Evolutionary conservation across 441 rosid genomes (phyloP), one percentile per base, ranked within the genome.

Genomic region (Adansonia rubrostipa): DNA sequence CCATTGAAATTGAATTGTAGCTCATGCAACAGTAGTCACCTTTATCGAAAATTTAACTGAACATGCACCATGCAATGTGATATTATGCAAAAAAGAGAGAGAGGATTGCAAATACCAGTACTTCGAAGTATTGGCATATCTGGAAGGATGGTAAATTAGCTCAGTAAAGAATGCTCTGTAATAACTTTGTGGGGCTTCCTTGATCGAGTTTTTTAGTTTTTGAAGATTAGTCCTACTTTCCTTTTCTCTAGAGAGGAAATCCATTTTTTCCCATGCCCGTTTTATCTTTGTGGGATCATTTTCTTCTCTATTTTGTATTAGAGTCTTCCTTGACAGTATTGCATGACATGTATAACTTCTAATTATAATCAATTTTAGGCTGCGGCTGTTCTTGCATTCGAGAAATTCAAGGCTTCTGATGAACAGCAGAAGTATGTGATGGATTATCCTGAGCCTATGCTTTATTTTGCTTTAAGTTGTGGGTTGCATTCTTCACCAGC

Each of bases 401-500:
- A 86, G 74, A 89, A 90, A 77, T 85, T 85, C 64, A 89, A 90
- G 87, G 83, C 78, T 74, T 78, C 87, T 5, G 92, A 83, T 60
- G 90, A 88, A 77, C 84, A 80, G 82, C 83, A 82, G 76, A 84
- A 80, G 79, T 89, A 82, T 83, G 76, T 84, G 11, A 87, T 92
- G 9, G 92, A 90, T 81, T 80, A 87, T 69, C 87, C 83, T 1
- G 94, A 92, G 79, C 96, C 94, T 53, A 92, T 90, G 47, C 82
- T 90, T 15, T 80, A 88, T 50, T 92, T 92, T 20, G 91, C 90
- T 36, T 82, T 92, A 67, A 89, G 94, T 63, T 89, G 87, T 20
- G 96, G 96, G 74, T 86, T 88, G 85, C 83, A 92, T 82, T 92
- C 94, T 73, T 92, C 93, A 67, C 92, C 94, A 33, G 96, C 92